Percentiles rank a stretch among this genome's conserved stretches.
Evolutionary conservation across 2,329 filamentous ascomycete species (phyloP).

Genomic region (Teratosphaeria destructans): DNA sequence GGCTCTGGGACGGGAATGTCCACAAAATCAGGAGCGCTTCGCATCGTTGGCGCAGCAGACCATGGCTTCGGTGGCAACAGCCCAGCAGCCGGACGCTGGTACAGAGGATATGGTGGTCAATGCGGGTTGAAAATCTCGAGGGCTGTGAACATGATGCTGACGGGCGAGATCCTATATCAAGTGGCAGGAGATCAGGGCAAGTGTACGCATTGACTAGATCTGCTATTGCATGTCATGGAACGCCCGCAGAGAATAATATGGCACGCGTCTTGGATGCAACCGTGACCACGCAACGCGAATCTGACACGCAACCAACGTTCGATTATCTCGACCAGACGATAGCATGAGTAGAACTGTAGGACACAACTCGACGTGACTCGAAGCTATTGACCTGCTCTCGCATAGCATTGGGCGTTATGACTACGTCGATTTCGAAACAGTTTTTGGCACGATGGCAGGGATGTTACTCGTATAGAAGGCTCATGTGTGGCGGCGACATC

Average conservation of each 20-base stretch:
- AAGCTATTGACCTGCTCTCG: background rate
- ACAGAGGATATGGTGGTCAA: background rate
- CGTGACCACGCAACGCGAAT: background rate
- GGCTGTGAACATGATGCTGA: background rate
- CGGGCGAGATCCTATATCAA: background rate
- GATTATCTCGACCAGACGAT: background rate
- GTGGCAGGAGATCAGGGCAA: background rate
- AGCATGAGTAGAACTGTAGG: background rate
- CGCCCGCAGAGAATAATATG: background rate
- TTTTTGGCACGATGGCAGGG: background rate
- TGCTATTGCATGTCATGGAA: background rate
- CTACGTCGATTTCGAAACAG: no score
- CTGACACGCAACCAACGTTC: background rate
- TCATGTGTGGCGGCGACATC: background rate
- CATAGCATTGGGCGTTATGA: no score
- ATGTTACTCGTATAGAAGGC: background rate
- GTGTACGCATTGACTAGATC: background rate
- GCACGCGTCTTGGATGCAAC: background rate
- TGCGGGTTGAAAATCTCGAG: background rate
- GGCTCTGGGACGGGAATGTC: constrained; percentile 18
- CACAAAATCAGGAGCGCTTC: constrained; percentile 17
- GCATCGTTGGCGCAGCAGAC: constrained; percentile 11
- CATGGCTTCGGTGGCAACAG: background rate
- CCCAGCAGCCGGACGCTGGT: background rate
- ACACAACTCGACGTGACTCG: background rate